These are phyloP conservation scores for Begonia peltatifolia DNA, from an alignment of 306 rosid species.

Conservation along the genomic window DNA sequence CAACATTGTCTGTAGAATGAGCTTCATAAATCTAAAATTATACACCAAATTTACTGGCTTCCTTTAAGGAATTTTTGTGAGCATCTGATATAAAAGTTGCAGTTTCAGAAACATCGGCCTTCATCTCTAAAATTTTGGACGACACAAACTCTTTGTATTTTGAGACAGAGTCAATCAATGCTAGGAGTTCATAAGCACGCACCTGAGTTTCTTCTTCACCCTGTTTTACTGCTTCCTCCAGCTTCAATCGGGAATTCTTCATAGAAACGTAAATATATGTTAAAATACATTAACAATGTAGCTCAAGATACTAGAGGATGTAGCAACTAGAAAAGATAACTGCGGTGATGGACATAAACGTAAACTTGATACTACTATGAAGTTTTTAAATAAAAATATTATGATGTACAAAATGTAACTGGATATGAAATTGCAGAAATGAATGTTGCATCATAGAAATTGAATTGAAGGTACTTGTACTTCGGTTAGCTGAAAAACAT, in stretches of 20 bases:
- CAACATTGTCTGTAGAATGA: too few relatives aligned
- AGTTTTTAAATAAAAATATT: too few relatives aligned
- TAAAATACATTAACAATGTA: constrained; percentile 4
- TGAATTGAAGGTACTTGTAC: too few relatives aligned
- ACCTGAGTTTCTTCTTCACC: constrained; percentile 47
- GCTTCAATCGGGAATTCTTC: constrained; percentile 47
- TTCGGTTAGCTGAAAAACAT: too few relatives aligned
- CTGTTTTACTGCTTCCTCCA: constrained; percentile 43
- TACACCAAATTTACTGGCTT: too few relatives aligned
- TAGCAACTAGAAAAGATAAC: too few relatives aligned
- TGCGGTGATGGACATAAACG: neutral
- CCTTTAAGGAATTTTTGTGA: constrained; percentile 22
- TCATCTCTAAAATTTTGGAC: constrained; percentile 49
- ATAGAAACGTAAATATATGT: constrained; percentile 7
- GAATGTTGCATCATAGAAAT: too few relatives aligned
- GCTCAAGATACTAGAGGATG: too few relatives aligned
- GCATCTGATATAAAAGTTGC: constrained; percentile 36
- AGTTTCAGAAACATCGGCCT: constrained; percentile 38
- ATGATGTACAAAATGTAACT: too few relatives aligned
- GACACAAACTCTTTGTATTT: constrained; percentile 39
- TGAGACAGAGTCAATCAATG: constrained; percentile 44
- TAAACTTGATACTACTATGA: too few relatives aligned
- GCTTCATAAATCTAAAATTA: too few relatives aligned
- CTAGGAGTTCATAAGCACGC: constrained; percentile 34
- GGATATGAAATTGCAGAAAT: too few relatives aligned